A percentile compares a stretch with the other conserved stretches of the same genome.
Conservation (phyloP, 2,329 filamentous ascomycete species). For the Phialocephala subalpina region DNA sequence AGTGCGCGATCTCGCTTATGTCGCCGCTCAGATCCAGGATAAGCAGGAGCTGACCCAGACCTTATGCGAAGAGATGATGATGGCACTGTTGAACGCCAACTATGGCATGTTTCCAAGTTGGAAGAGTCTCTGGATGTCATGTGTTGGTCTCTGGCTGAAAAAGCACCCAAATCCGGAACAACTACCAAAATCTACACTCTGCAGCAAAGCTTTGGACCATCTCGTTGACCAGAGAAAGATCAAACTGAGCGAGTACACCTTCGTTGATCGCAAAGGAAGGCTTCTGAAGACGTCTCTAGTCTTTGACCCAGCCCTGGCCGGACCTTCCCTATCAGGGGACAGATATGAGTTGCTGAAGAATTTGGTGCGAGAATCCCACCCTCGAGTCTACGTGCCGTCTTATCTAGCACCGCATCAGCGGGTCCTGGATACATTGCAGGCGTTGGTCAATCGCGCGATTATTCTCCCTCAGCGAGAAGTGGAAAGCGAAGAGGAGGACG, state of each 20-base stretch:
- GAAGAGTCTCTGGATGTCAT: conserved; percentile 41
- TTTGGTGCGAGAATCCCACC: conserved; percentile 32
- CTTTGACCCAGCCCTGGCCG: conserved; percentile 26
- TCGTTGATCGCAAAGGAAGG: conserved; percentile 27
- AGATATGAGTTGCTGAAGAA: conserved; percentile 33
- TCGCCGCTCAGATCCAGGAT: neutral
- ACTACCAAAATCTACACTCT: conserved; percentile 39
- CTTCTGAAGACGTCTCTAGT: conserved; percentile 30
- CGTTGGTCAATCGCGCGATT: conserved; percentile 14
- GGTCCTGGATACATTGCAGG: conserved; percentile 33
- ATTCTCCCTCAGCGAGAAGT: neutral
- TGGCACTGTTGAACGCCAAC: conserved; percentile 35
- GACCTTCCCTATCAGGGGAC: conserved; percentile 9
- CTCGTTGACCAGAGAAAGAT: conserved; percentile 35
- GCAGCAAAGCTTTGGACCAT: conserved; percentile 35
- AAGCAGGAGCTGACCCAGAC: conserved; percentile 14
- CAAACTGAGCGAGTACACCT: conserved; percentile 22
- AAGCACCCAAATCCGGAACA: conserved; percentile 26
- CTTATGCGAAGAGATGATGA: conserved; percentile 29
- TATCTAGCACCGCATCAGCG: conserved; percentile 35
- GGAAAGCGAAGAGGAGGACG: neutral
- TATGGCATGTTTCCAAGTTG: conserved; percentile 40
- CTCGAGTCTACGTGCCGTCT: conserved; percentile 39
- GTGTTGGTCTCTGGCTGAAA: conserved; percentile 39
- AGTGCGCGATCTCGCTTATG: neutral